Evolutionary conservation across 306 rosid genomes (phyloP).

Genomic region (Lathyrus oleraceus): DNA sequence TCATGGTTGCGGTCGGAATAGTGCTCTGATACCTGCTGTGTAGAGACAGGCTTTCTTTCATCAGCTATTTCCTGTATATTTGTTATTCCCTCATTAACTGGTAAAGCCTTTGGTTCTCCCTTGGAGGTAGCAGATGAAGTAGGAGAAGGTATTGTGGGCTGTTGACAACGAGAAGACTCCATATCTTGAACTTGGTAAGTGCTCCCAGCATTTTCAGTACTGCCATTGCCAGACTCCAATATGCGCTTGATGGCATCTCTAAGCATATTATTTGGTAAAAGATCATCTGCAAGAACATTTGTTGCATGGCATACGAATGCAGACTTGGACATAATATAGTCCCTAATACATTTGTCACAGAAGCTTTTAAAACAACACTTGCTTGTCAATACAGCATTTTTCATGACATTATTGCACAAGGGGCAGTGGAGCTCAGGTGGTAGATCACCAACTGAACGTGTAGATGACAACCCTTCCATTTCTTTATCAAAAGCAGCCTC

Average conservation of each 20-base stretch:
- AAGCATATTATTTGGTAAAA: constrained; percentile 88
- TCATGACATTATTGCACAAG: constrained; percentile 93
- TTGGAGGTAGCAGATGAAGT: constrained; percentile 82
- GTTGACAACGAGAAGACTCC: constrained; percentile 90
- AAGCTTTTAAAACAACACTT: constrained; percentile 95
- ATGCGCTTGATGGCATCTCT: constrained; percentile 91
- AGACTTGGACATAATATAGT: constrained; percentile 74
- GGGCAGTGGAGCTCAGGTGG: no score
- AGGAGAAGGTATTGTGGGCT: constrained; percentile 85
- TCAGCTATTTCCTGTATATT: constrained; percentile 46
- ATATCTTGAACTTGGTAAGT: constrained; percentile 87
- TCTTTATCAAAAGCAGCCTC: no score
- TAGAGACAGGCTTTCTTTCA: constrained; percentile 54
- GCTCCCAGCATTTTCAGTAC: constrained; percentile 96
- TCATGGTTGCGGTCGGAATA: neutral
- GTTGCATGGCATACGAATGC: constrained; percentile 78
- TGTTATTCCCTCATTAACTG: constrained; percentile 44
- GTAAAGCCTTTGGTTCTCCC: constrained; percentile 59
- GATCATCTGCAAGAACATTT: constrained; percentile 92
- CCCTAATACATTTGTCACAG: constrained; percentile 94
- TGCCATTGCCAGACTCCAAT: constrained; percentile 89
- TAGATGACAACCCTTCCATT: no score
- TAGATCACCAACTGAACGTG: no score
- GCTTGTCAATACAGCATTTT: constrained; percentile 97
- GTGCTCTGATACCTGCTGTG: constrained; percentile 58